Evolutionary conservation across 1,139 yeast species (phyloP), one percentile per base, ranked within the genome.

Genomic region (Blastobotrys petasosporus): DNA sequence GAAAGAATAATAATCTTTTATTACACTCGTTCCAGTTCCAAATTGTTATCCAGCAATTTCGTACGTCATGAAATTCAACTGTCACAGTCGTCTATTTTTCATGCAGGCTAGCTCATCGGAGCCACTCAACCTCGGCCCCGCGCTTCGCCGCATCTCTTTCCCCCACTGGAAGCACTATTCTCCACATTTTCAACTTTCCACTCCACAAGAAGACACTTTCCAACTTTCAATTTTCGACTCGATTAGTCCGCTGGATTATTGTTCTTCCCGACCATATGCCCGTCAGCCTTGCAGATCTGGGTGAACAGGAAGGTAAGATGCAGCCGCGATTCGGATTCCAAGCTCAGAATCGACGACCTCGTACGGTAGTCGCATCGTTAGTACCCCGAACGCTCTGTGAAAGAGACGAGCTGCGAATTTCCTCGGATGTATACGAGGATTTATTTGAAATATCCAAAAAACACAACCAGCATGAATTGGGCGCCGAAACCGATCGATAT

Each of bases 351-450:
- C 25, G 25, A 20, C 25, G 25, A 32, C 15, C 29, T 6, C 20
- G 15, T 5, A 10, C 20, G 20, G 11, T 34, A 12, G 4, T 15
- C n/a, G 46, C 39, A 29, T 34, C 36, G 30, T 10, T 35, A 4
- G 30, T 29, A 2, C 35, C 42, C 2, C 31, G 12, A 5, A 15
- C 30, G 3, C 20, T 7, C 2, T 28, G 28, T 15, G 29, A 8
- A 10, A 20, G 20, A 12, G 53, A 52, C 31, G 44, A 43, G 11
- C 37, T 52, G 6, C 29, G 23, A 12, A 17, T 52, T 11, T 51
- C 55, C 13, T 17, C 20, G 12, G 55, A 52, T 34, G 12, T 52
- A n/a, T 51, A 40, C 34, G 41, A 41, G 11, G 53, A 51, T 10
- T 31, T 51, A 30, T 46, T 46, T 38, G 42, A 42, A 1, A 17